These are phyloP conservation scores for Monilinia fructicola DNA, from an alignment of 2,329 filamentous ascomycete species.

Conservation along the genomic window DNA sequence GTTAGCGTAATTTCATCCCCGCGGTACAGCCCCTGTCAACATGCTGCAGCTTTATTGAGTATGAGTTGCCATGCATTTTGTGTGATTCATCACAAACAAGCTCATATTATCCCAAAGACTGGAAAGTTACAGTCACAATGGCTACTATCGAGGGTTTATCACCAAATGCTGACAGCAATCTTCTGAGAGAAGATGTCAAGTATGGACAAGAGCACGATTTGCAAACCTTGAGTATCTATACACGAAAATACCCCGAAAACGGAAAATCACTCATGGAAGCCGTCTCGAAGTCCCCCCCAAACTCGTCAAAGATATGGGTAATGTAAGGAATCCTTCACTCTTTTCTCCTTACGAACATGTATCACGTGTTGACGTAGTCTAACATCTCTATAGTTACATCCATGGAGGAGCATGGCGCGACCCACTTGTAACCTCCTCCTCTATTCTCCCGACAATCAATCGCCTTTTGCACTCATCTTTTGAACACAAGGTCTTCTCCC, in stretches of 20 bases:
- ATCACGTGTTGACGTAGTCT: background rate
- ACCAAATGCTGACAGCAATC: background rate
- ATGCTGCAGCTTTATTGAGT: background rate
- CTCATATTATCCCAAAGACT: background rate
- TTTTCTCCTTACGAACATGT: background rate
- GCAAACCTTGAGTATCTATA: constrained; percentile 18
- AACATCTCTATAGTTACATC: constrained; percentile 41
- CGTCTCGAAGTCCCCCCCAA: background rate
- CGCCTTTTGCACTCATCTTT: constrained; percentile 41
- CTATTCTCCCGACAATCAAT: constrained; percentile 49
- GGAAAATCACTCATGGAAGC: background rate
- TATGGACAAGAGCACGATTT: constrained; percentile 21
- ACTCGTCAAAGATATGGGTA: constrained; percentile 14
- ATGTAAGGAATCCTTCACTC: constrained; percentile 4
- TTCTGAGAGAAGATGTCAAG: constrained; percentile 12
- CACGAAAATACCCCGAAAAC: background rate
- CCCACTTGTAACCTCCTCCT: constrained; percentile 49
- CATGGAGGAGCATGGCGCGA: constrained; percentile 66
- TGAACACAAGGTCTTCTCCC: constrained; percentile 52
- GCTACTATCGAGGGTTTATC: background rate
- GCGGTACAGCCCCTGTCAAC: background rate
- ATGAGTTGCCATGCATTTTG: background rate
- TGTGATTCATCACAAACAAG: background rate
- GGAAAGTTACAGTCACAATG: background rate
- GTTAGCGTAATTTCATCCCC: background rate